Percentiles rank a stretch among this genome's conserved stretches.
Conservation (phyloP, 2,329 filamentous ascomycete genomes). For the Westerdykella aurantiaca region DNA sequence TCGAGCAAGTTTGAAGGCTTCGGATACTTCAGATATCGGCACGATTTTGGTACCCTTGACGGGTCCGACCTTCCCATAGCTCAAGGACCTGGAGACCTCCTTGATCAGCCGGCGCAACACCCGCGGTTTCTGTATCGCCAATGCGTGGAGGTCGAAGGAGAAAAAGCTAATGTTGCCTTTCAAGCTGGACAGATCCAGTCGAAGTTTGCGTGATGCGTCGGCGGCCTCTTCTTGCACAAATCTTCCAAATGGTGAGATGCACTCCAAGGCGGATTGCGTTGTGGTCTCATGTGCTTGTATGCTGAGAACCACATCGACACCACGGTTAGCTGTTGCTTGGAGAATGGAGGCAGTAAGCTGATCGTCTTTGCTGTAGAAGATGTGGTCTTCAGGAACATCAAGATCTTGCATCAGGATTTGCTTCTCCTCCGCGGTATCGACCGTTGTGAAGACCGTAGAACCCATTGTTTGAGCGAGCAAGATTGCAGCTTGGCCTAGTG, state of each 20-base stretch:
- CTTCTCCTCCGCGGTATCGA: slow-evolving; percentile 20
- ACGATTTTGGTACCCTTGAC: neutral
- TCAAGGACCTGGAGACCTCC: slow-evolving; percentile 2
- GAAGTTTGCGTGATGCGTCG: neutral
- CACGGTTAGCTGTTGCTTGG: slow-evolving; percentile 20
- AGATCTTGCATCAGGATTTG: slow-evolving; percentile 11
- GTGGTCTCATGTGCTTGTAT: slow-evolving; percentile 14
- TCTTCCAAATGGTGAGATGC: slow-evolving; percentile 35
- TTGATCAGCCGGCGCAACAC: slow-evolving; percentile 5
- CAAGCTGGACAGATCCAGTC: slow-evolving; percentile 1
- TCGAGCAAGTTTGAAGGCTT: slow-evolving; percentile 2
- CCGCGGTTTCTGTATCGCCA: slow-evolving; percentile 2
- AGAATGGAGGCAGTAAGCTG: slow-evolving; percentile 20
- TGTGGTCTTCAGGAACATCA: slow-evolving; percentile 22
- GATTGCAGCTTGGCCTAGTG: slow-evolving; percentile 28
- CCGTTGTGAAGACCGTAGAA: slow-evolving; percentile 20
- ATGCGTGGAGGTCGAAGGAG: slow-evolving; percentile 5
- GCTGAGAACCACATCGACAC: slow-evolving; percentile 36
- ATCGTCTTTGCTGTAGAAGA: slow-evolving; percentile 24
- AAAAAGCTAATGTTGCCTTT: slow-evolving; percentile 1
- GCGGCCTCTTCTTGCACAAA: slow-evolving; percentile 8
- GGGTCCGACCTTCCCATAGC: neutral
- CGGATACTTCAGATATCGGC: neutral
- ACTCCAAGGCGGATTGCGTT: slow-evolving; percentile 38
- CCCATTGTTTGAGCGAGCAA: slow-evolving; percentile 18